Conservation (phyloP, 805 yeast species). For the Nakazawaea ernobii region DNA sequence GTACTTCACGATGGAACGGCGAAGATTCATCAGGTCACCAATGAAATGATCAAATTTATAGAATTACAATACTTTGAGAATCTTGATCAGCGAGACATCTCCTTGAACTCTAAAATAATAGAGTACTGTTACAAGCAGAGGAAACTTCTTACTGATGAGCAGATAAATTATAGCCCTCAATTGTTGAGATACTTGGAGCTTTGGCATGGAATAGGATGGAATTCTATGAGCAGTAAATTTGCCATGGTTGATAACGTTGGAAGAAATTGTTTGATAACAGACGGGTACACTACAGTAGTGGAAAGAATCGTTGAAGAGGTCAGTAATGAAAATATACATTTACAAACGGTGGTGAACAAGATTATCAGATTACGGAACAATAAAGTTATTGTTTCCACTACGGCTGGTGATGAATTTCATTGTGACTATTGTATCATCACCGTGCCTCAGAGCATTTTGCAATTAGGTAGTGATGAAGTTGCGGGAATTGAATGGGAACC, state of each 20-base stretch:
- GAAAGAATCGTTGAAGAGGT: slow-evolving; percentile 35
- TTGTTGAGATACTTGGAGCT: slow-evolving; percentile 56
- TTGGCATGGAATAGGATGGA: slow-evolving; percentile 78
- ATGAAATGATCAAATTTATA: slow-evolving; percentile 55
- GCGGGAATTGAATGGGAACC: slow-evolving; percentile 56
- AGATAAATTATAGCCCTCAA: slow-evolving; percentile 45
- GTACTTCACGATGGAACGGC: background rate
- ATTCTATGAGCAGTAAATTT: slow-evolving; percentile 59
- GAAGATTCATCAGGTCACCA: slow-evolving; percentile 35
- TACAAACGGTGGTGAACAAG: slow-evolving; percentile 35
- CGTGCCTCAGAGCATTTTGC: slow-evolving; percentile 70
- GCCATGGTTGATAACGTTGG: slow-evolving; percentile 71
- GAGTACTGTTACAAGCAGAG: slow-evolving; percentile 42
- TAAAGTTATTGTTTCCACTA: slow-evolving; percentile 28
- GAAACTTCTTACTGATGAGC: slow-evolving; percentile 43
- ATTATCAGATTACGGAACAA: slow-evolving; percentile 26
- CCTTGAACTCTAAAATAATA: slow-evolving; percentile 42
- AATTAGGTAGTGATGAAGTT: slow-evolving; percentile 24
- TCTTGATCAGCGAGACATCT: slow-evolving; percentile 42
- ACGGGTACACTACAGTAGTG: slow-evolving; percentile 53
- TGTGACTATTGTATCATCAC: slow-evolving; percentile 65
- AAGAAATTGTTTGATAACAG: slow-evolving; percentile 62
- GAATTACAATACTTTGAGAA: slow-evolving; percentile 51
- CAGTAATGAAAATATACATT: slow-evolving; percentile 31
- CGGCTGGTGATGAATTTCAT: slow-evolving; percentile 22